These are phyloP conservation scores for Dendrothele bispora DNA, from an alignment of 768 basidiomycete genomes.

Conservation along the genomic window DNA sequence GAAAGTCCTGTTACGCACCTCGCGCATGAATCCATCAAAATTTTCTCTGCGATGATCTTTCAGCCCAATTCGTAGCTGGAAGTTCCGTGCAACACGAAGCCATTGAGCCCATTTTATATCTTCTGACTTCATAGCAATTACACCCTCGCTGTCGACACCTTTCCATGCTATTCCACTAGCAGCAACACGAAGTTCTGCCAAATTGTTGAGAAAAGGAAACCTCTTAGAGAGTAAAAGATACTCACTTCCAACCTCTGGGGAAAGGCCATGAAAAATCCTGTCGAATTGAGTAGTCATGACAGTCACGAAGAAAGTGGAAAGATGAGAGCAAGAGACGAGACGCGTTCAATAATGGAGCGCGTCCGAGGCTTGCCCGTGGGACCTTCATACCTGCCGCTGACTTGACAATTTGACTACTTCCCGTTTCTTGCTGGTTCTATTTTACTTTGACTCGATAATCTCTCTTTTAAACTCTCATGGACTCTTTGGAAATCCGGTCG, in stretches of 20 bases:
- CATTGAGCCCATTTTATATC: slow-evolving; percentile 91
- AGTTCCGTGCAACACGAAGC: slow-evolving; percentile 89
- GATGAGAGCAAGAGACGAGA: background rate
- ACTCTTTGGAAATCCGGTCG: slow-evolving; percentile 63
- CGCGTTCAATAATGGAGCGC: no score
- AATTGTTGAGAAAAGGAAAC: background rate
- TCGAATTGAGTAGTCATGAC: slow-evolving; percentile 84
- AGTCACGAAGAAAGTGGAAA: slow-evolving; percentile 3
- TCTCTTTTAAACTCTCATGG: slow-evolving; percentile 33
- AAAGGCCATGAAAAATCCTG: slow-evolving; percentile 74
- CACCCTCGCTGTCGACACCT: slow-evolving; percentile 63
- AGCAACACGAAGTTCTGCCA: slow-evolving; percentile 85
- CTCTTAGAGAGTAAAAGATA: slow-evolving; percentile 19
- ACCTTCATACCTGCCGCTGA: no score
- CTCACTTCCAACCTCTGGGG: slow-evolving; percentile 80
- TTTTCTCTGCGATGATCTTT: slow-evolving; percentile 74
- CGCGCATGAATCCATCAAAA: slow-evolving; percentile 94
- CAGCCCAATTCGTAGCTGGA: slow-evolving; percentile 84
- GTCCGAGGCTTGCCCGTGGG: no score
- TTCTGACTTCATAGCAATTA: slow-evolving; percentile 60
- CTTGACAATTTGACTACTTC: no score
- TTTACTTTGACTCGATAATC: slow-evolving; percentile 9
- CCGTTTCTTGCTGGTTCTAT: slow-evolving; percentile 4
- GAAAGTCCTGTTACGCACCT: slow-evolving; percentile 51
- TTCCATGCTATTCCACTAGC: slow-evolving; percentile 95